Evolutionary conservation across 2,329 filamentous ascomycete genomes (phyloP).

Genomic region (Neofusicoccum kwambonambiense): DNA sequence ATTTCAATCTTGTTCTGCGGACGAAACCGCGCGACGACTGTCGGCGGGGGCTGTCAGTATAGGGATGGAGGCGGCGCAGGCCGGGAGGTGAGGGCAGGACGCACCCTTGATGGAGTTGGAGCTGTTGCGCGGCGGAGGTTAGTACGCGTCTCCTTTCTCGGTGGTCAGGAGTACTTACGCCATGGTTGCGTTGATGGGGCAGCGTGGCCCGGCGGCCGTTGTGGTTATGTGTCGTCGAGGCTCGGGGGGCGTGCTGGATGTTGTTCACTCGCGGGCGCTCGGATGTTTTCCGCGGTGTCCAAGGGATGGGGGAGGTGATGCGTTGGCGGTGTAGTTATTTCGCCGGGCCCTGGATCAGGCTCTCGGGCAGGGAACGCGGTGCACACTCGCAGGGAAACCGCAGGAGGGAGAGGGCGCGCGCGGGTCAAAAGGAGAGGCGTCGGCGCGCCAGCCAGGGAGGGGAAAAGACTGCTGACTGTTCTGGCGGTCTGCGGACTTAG

Average conservation of each 20-base stretch:
- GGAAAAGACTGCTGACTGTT: slow-evolving; percentile 17
- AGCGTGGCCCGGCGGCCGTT: slow-evolving; percentile 34
- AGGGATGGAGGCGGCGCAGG: not conserved
- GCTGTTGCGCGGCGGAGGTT: slow-evolving; percentile 35
- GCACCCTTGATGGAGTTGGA: slow-evolving; percentile 49
- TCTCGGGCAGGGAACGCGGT: slow-evolving; percentile 6
- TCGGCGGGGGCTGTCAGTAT: slow-evolving; percentile 35
- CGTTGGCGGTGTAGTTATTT: slow-evolving; percentile 14
- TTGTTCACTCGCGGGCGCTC: slow-evolving; percentile 21
- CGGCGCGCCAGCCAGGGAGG: slow-evolving; percentile 17
- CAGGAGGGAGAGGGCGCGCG: not conserved
- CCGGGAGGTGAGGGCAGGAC: slow-evolving; percentile 19
- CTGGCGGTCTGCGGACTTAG: slow-evolving; percentile 17
- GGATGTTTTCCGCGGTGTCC: slow-evolving; percentile 31
- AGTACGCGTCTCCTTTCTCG: slow-evolving; percentile 49
- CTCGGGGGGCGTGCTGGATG: not conserved
- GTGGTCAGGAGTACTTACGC: slow-evolving; percentile 32
- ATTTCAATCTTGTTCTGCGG: slow-evolving; percentile 96
- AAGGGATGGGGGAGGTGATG: slow-evolving; percentile 23
- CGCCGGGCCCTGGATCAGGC: slow-evolving; percentile 10
- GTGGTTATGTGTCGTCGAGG: slow-evolving; percentile 4
- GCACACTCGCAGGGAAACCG: not conserved
- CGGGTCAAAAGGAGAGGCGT: slow-evolving; percentile 8
- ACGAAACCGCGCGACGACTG: slow-evolving; percentile 94
- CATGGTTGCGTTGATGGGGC: slow-evolving; percentile 36